phyloP scores from a whole-genome alignment of 192 early-diverging fungal genomes.

The Gigaspora rosea region DNA sequence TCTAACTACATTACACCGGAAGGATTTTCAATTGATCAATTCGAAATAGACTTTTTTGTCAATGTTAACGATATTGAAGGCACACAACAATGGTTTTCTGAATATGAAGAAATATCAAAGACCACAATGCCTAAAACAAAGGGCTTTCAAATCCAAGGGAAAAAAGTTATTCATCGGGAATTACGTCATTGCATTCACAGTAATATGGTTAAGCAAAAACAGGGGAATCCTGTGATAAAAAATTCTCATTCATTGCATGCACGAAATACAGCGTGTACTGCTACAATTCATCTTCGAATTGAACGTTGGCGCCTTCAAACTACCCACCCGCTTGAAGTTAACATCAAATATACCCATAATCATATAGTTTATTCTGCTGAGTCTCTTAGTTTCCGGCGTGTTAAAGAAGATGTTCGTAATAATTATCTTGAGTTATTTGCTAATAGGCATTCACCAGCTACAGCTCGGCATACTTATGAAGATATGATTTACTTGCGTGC shows the following conservation, averaged over 20 bases:
- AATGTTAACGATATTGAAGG: no score
- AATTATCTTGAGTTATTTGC: neutral
- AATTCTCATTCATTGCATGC: neutral
- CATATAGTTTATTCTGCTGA: conserved; percentile 13
- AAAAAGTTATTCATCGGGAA: no score
- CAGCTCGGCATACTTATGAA: neutral
- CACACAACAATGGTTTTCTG: no score
- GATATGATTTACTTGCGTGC: neutral
- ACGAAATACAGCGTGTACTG: neutral
- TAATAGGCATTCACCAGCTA: neutral
- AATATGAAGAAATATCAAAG: no score
- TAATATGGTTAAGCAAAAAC: conserved; percentile 6
- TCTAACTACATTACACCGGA: no score
- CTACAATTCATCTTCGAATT: neutral
- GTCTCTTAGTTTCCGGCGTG: neutral
- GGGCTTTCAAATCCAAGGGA: no score
- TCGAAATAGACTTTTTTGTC: no score
- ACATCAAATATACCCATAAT: neutral
- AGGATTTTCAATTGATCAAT: no score
- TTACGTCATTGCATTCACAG: neutral
- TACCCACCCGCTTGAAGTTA: conserved; percentile 3
- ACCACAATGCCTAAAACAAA: no score
- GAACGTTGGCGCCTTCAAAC: neutral
- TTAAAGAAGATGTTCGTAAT: neutral
- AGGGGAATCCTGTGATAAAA: neutral